Base-by-base conservation (phyloP, 2,329 filamentous ascomycete genomes). In the Zymoseptoria pseudotritici region DNA sequence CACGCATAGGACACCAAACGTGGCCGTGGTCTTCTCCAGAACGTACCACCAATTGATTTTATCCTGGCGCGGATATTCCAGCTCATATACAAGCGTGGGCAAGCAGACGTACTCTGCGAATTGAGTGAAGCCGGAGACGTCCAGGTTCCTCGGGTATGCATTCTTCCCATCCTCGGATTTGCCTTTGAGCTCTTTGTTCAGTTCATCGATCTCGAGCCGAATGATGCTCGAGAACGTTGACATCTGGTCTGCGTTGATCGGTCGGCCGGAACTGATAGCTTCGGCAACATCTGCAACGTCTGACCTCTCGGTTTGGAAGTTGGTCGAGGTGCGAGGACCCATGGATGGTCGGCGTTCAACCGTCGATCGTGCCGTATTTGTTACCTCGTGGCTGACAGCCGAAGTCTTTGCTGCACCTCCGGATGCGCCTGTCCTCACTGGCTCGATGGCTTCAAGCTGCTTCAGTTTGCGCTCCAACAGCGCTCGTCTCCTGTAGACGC, bases 41-140 rank as follows among this genome's bases (percentile, higher is more conserved):
- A 90, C 87, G 68, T 92, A 92, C 65, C 77, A 79, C 88, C 88
- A 91, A 73, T 88, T 85, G 64, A 90, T 87, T 4, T 73, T 78
- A 19, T 89, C 83, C 51, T 82, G 80, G n/a, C 87, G 82, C 2
- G 89, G 89, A 68, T 92, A 92, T 67, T 89, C 86, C 52, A 89
- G 80, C 71, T 93, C 89, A 71, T 92, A 93, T 13, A 91, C 87
- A 4, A 91, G 76, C 0, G 89, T 92, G 3, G 89, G 89, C 9
- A 92, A 78, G 51, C 86, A 82, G 55, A 89, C 86, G 79, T 87
- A 93, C 70, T 90, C 87, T 69, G 85, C 83, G 65, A 88, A 86
- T 69, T 89, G 86, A 3, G 29, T 29, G 13, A 85, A 67, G 0
- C 71, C 71, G 54, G 69, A 61, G 10, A 85, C 66, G 0, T 83